phyloP scores from a whole-genome alignment of 129 eudicot species.

The Glebionis coronaria region DNA sequence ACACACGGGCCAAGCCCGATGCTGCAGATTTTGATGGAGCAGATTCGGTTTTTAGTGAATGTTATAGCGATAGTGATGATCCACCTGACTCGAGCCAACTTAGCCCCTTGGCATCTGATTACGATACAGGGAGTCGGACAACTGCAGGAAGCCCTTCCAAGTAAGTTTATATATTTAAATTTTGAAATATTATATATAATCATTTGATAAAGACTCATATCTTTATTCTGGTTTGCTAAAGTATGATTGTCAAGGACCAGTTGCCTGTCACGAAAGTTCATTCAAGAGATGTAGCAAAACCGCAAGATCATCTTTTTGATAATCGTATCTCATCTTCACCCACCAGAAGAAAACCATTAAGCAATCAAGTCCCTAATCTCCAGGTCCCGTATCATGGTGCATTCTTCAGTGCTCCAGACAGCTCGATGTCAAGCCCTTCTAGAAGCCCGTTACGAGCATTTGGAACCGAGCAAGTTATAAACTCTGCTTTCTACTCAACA shows the following conservation, averaged over 20 bases:
- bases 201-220: conserved; percentile 9
- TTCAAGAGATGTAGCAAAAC: conserved; percentile 50
- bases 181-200: background rate
- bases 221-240: conserved; percentile 34
- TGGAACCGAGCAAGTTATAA: conserved; percentile 62
- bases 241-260: conserved; percentile 60
- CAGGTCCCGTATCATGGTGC: conserved; percentile 69
- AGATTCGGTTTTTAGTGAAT: conserved; percentile 70
- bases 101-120: conserved; percentile 82
- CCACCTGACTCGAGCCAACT: conserved; percentile 78
- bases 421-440: conserved; percentile 96
- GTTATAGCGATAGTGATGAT: conserved; percentile 90
- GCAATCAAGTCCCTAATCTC: conserved; percentile 64
- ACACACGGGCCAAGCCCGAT: conserved; percentile 59
- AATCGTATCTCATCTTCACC: conserved; percentile 53
- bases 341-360: conserved; percentile 57
- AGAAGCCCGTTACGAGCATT: conserved; percentile 85
- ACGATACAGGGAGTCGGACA: conserved; percentile 65
- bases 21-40: conserved; percentile 64
- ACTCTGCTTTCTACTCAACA: conserved; percentile 56
- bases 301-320: conserved; percentile 44
- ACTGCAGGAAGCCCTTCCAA: conserved; percentile 84
- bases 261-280: conserved; percentile 33
- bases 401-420: conserved; percentile 85
- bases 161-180: conserved; percentile 38